Evolutionary conservation across 768 basidiomycete species (phyloP).

Genomic region (Termitomyces sp.): DNA sequence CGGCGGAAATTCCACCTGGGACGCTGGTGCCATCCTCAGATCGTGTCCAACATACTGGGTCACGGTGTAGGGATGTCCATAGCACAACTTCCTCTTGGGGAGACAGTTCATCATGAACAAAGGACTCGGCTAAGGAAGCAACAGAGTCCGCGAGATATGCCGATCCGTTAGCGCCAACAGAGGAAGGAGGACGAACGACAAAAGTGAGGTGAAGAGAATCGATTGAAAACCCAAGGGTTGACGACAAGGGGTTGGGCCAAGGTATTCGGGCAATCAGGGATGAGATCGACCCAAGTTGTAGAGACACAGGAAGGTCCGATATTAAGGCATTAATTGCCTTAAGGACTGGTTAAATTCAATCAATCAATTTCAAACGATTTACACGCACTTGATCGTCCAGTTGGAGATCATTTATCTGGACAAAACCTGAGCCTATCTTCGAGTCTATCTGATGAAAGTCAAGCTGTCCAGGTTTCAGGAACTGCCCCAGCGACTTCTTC

Average conservation of each 20-base stretch:
- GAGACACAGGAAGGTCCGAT: conserved; percentile 54
- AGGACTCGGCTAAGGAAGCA: conserved; percentile 66
- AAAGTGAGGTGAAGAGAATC: conserved; percentile 67
- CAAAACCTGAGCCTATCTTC: conserved; percentile 86
- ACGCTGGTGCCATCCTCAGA: conserved; percentile 35
- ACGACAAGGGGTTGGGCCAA: conserved; percentile 79
- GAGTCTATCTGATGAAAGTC: conserved; percentile 85
- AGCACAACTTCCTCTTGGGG: conserved; percentile 66
- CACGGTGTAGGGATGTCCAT: conserved; percentile 59
- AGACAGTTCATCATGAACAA: conserved; percentile 78
- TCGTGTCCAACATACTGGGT: conserved; percentile 21
- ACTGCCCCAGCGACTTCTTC: conserved; percentile 75
- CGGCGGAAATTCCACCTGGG: conserved; percentile 61
- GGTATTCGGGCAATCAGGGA: conserved; percentile 76
- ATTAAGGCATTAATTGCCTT: conserved; percentile 80
- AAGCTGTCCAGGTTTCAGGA: conserved; percentile 86
- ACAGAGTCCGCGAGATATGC: conserved; percentile 68
- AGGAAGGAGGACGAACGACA: conserved; percentile 31
- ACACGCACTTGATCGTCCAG: conserved; percentile 65
- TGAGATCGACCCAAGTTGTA: conserved; percentile 69
- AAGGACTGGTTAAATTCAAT: conserved; percentile 11
- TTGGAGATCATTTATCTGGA: conserved; percentile 81
- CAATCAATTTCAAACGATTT: background rate
- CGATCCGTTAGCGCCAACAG: conserved; percentile 16
- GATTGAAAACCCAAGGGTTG: conserved; percentile 64